A percentile compares a stretch with the other conserved stretches of the same genome.
phyloP scores from a whole-genome alignment of 192 early-diverging fungal genomes.

The Umbelopsis ramanniana region DNA sequence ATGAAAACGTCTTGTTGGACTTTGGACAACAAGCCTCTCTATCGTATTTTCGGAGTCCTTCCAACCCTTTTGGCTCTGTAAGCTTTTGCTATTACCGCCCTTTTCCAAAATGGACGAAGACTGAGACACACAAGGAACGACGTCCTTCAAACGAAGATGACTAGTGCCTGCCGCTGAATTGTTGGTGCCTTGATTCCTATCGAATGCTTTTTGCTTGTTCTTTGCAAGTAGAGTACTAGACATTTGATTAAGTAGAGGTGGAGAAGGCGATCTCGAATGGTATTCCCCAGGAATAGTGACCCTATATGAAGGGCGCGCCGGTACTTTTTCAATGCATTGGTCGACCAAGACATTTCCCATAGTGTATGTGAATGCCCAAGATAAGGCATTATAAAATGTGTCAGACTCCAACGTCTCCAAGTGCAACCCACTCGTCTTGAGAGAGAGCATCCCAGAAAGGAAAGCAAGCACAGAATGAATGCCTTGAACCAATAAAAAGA shows the following conservation, averaged over 20 bases:
- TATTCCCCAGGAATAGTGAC: conserved; percentile 14
- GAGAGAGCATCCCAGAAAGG: not conserved
- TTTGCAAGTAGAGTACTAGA: not conserved
- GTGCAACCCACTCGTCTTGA: not conserved
- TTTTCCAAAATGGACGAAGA: conserved; percentile 8
- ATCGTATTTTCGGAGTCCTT: not conserved
- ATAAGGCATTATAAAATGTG: conserved; percentile 5
- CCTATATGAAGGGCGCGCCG: not conserved
- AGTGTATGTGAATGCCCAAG: conserved; percentile 12
- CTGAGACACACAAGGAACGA: not conserved
- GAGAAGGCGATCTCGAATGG: conserved; percentile 5
- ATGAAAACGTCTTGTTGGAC: conserved; percentile 4
- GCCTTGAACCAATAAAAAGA: conserved; percentile 6
- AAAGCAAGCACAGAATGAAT: conserved; percentile 16
- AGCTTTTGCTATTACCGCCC: not conserved
- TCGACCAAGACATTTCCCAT: conserved; percentile 13
- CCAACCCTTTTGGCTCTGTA: not conserved
- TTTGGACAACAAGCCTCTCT: not conserved
- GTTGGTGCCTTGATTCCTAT: too few species aligned
- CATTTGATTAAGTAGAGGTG: not conserved
- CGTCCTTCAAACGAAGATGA: not conserved
- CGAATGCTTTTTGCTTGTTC: not conserved
- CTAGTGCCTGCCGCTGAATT: not conserved
- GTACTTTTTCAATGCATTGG: conserved; percentile 12
- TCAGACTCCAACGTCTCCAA: conserved; percentile 2